Percentiles rank a stretch among this genome's conserved stretches.
Evolutionary conservation across 495 filamentous ascomycete species (phyloP).

Genomic region (Penicillium daleae): DNA sequence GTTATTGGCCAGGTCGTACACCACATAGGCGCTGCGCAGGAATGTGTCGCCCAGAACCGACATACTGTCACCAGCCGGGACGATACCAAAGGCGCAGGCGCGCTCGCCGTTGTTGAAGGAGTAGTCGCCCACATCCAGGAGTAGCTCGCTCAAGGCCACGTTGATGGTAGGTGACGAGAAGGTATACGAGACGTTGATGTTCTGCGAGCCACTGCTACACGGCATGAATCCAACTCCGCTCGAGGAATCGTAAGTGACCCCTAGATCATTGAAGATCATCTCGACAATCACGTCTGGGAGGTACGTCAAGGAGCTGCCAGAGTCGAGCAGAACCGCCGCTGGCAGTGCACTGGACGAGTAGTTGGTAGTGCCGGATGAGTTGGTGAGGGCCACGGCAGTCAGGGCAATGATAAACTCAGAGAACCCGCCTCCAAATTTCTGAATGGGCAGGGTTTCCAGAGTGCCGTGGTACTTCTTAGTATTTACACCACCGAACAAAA

Average conservation of each 20-base stretch:
- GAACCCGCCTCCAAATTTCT: constrained; percentile 59
- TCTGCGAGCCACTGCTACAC: constrained; percentile 65
- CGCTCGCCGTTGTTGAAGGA: constrained; percentile 63
- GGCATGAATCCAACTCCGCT: constrained; percentile 65
- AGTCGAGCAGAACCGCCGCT: constrained; percentile 78
- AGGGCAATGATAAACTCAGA: constrained; percentile 84
- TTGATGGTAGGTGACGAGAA: constrained; percentile 69
- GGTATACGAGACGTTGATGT: constrained; percentile 67
- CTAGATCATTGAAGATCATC: constrained; percentile 64
- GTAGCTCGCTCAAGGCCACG: constrained; percentile 75
- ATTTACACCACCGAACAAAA: constrained; percentile 93
- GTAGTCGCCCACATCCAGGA: constrained; percentile 64
- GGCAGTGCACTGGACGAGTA: constrained; percentile 59
- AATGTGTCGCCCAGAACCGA: constrained; percentile 90
- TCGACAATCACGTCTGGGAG: constrained; percentile 71
- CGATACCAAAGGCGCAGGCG: constrained; percentile 77
- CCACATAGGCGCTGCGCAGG: constrained; percentile 86
- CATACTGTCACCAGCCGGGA: constrained; percentile 66
- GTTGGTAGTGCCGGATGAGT: constrained; percentile 42
- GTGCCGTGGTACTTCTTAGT: constrained; percentile 73
- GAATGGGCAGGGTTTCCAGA: constrained; percentile 77
- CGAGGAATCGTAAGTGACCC: constrained; percentile 62
- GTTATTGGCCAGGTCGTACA: constrained; percentile 88
- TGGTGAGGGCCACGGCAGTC: constrained; percentile 61
- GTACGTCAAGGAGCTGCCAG: constrained; percentile 89